These are phyloP conservation scores for Pisolithus tinctorius DNA, from an alignment of 768 basidiomycete genomes.

Conservation along the genomic window DNA sequence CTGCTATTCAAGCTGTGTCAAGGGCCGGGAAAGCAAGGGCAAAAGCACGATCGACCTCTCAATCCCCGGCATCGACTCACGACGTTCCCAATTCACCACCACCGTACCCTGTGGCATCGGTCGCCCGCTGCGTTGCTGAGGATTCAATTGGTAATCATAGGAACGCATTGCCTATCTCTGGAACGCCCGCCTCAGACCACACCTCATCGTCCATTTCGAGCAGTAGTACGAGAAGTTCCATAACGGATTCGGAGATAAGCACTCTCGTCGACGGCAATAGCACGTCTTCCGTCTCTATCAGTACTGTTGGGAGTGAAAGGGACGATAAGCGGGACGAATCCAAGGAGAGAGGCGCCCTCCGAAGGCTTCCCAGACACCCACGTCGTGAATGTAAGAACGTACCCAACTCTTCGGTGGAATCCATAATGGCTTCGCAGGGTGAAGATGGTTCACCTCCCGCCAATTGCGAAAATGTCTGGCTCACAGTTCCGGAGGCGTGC, in stretches of 20 bases:
- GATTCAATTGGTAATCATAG: conserved; percentile 42
- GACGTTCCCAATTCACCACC: conserved; percentile 27
- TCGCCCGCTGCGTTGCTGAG: conserved; percentile 54
- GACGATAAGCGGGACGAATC: conserved; percentile 17
- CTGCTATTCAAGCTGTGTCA: conserved; percentile 48
- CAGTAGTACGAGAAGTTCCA: conserved; percentile 41
- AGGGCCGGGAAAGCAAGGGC: conserved; percentile 50
- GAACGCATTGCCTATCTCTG: conserved; percentile 19
- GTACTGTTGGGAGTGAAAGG: conserved; percentile 44
- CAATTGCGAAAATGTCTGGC: conserved; percentile 3
- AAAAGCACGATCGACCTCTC: conserved; percentile 32
- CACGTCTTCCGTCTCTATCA: conserved; percentile 45
- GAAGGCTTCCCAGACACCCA: conserved; percentile 39
- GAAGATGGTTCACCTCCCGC: conserved; percentile 18
- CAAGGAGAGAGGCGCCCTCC: conserved; percentile 39
- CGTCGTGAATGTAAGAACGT: conserved; percentile 36
- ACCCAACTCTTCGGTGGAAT: conserved; percentile 28
- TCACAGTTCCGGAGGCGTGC: no score
- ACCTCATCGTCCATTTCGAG: conserved; percentile 29
- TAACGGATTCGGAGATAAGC: conserved; percentile 51
- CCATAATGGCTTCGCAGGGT: conserved; percentile 30
- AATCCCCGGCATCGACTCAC: conserved; percentile 32
- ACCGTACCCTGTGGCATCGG: conserved; percentile 36
- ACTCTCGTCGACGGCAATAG: conserved; percentile 59
- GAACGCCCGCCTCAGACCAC: conserved; percentile 12